Evolutionary conservation across 106 monocot species (phyloP).

Genomic region (Posidonia australis): DNA sequence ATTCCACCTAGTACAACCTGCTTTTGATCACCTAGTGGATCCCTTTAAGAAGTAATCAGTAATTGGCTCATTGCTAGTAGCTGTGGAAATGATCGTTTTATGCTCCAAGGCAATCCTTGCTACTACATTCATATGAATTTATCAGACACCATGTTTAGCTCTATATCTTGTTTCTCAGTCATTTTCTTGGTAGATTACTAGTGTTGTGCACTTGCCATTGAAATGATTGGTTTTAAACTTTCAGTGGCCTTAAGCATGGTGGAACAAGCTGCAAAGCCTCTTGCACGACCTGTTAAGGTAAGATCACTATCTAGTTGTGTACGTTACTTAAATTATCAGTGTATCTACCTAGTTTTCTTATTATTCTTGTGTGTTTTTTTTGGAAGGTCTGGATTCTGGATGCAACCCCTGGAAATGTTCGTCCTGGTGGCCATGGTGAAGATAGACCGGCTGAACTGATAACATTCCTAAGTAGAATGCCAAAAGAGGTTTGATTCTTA

Average conservation of each 20-base stretch:
- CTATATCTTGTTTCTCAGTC: too few relatives aligned
- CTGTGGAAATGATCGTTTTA: too few relatives aligned
- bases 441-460: constrained; percentile 94
- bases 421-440: constrained; percentile 85
- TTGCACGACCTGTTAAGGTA: constrained; percentile 92
- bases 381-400: constrained; percentile 93
- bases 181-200: not conserved
- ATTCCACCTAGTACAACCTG: not conserved
- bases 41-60: too few relatives aligned
- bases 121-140: too few relatives aligned
- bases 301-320: not conserved
- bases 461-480: constrained; percentile 52
- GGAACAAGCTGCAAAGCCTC: constrained; percentile 98
- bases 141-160: too few relatives aligned
- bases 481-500: constrained; percentile 42
- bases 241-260: constrained; percentile 94
- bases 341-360: not conserved
- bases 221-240: constrained; percentile 3
- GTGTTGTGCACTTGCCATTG: not conserved
- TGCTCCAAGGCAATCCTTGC: too few relatives aligned
- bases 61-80: too few relatives aligned
- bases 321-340: not conserved
- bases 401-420: constrained; percentile 87
- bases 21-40: too few relatives aligned
- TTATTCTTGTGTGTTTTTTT: constrained; percentile 4